A percentile compares a stretch with the other conserved stretches of the same genome.
Conservation (phyloP, 768 basidiomycete species). For the Sporobolomyces phaffii region DNA sequence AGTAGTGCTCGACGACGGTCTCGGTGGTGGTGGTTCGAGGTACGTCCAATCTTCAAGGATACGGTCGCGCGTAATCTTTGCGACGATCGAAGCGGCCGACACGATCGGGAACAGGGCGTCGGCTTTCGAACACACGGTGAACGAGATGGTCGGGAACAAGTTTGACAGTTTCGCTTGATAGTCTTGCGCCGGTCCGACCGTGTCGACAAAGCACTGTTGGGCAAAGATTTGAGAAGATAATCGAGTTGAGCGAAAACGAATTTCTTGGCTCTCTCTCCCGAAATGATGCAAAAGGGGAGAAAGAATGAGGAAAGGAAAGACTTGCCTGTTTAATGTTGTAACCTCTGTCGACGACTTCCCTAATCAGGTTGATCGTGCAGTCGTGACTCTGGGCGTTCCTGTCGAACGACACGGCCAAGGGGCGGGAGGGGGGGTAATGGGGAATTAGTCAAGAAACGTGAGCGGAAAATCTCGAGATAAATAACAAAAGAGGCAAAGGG, state of each 20-base stretch:
- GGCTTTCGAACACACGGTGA: constrained; percentile 87
- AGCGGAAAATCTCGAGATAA: too few species aligned
- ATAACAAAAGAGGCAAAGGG: too few species aligned
- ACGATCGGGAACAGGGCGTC: constrained; percentile 96
- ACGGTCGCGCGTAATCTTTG: constrained; percentile 90
- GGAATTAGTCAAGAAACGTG: too few species aligned
- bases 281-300: too few species aligned
- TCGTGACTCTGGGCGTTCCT: constrained; percentile 75
- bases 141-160: constrained; percentile 69
- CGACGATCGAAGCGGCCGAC: constrained; percentile 93
- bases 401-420: not conserved
- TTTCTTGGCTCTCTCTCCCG: too few species aligned
- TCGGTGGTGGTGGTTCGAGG: constrained; percentile 41
- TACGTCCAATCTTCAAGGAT: constrained; percentile 82
- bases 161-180: constrained; percentile 78
- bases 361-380: constrained; percentile 81
- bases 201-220: constrained; percentile 90
- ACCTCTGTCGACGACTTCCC: constrained; percentile 71
- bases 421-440: too few species aligned
- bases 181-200: constrained; percentile 75
- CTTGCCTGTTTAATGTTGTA: constrained; percentile 69
- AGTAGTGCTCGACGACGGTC: too few species aligned
- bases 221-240: not conserved
- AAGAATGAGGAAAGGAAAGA: not conserved
- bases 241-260: not conserved